Conservation (phyloP, 352 stramenopile species). For the Hyaloperonospora brassicae region DNA sequence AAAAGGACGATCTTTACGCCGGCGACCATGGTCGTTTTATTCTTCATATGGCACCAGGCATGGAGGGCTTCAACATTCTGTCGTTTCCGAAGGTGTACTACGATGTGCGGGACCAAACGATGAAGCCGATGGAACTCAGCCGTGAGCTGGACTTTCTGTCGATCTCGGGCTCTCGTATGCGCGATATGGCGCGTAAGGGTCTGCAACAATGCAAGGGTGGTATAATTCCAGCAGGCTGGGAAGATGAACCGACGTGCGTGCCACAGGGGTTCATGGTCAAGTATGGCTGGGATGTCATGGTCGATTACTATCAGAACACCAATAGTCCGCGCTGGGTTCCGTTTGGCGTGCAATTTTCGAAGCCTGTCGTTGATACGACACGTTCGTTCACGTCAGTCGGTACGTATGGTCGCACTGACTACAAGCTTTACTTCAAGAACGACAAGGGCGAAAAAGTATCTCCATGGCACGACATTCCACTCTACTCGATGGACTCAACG, state of each 20-base stretch:
- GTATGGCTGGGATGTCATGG: slow-evolving; percentile 96
- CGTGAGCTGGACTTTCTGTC: slow-evolving; percentile 95
- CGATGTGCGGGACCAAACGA: slow-evolving; percentile 95
- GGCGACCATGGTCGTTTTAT: slow-evolving; percentile 96
- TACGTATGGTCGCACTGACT: slow-evolving; percentile 65
- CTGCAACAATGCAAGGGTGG: slow-evolving; percentile 85
- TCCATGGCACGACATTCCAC: slow-evolving; percentile 96
- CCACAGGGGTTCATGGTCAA: slow-evolving; percentile 98
- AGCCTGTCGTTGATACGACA: slow-evolving; percentile 35
- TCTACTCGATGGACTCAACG: slow-evolving; percentile 51
- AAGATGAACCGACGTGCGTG: slow-evolving; percentile 87
- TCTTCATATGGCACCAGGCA: slow-evolving; percentile 92
- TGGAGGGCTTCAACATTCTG: slow-evolving; percentile 92
- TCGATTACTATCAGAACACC: slow-evolving; percentile 97
- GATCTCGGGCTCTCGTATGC: slow-evolving; percentile 97
- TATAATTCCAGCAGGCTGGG: slow-evolving; percentile 59
- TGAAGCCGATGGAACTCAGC: slow-evolving; percentile 92
- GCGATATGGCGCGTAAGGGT: slow-evolving; percentile 91
- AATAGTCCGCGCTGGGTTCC: slow-evolving; percentile 78
- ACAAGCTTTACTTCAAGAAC: slow-evolving; percentile 71
- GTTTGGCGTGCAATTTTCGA: slow-evolving; percentile 65
- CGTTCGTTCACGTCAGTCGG: slow-evolving; percentile 47
- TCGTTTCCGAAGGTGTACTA: slow-evolving; percentile 97
- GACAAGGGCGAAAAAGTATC: slow-evolving; percentile 78
- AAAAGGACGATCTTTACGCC: slow-evolving; percentile 94